Evolutionary conservation across 164 flowering plant genomes (phyloP), one percentile per base, ranked within the genome.

Genomic region (Chloranthus sessilifolius): DNA sequence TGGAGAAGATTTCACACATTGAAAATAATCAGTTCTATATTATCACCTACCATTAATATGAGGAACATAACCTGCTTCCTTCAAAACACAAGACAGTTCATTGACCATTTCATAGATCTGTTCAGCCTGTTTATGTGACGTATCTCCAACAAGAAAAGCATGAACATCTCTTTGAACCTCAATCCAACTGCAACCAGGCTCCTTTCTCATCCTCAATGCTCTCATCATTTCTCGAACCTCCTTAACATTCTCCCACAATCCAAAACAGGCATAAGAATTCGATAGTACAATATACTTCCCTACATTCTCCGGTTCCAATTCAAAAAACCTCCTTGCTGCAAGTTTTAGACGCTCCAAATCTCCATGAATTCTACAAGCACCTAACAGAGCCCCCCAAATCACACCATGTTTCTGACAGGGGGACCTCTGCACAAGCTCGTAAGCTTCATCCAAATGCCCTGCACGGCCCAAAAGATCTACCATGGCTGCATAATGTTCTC

Each of bases 391-490:
- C 52, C 91, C 91, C 95, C 91, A 83, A 40, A 81, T 51, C 3
- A 74, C 80, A 0, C 88, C 63, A 62, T 85, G 85, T 5, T 83
- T 66, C 44, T 60, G 52, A 51, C 66, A 85, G 23, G 88, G 82
- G 15, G 82, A 69, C 12, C 35, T 77, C 48, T 55, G 50, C 60
- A 77, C 82, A 66, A 81, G 71, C 28, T 78, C 74, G 53, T 69
- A 75, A 44, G 95, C 95, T 57, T 85, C 91, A 22, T 67, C 40
- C 52, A 85, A 64, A 64, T 64, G 73, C 25, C 94, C 95, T 50
- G 96, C 73, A 42, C 88, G 86, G 2, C 88, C 91, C 38, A 83
- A 67, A 25, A 88, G 74, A 64, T 85, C 85, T 48, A 83, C 86
- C 73, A 88, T 72, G 9, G 77, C 80, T 29, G 89, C 85, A 74